Conservation (phyloP, 108 stramenopile genomes). For the Skeletonema tropicum region DNA sequence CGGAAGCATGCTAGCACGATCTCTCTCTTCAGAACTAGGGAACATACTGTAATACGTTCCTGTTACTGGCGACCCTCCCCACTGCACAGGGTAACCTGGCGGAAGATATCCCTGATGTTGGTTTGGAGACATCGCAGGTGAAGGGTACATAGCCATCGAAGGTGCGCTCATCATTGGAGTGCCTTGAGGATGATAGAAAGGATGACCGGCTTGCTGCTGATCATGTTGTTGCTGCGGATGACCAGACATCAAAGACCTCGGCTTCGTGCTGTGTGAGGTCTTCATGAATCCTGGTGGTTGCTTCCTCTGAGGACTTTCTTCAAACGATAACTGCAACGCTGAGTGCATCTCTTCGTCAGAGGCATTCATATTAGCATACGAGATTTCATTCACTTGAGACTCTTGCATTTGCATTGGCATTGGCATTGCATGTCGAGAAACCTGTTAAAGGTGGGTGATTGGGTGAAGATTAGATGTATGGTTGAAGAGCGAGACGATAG, state of each 20-base stretch:
- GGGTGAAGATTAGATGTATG: neutral
- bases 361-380: conserved; percentile 9
- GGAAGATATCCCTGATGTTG: neutral
- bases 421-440: conserved; percentile 2
- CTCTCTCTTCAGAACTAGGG: neutral
- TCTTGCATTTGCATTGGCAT: neutral
- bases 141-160: neutral
- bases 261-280: neutral
- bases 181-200: conserved; percentile 10
- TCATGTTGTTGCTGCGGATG: conserved; percentile 15
- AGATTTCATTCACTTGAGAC: conserved; percentile 1
- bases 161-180: neutral
- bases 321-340: conserved; percentile 42
- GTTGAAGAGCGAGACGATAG: neutral
- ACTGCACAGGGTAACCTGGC: neutral
- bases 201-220: conserved; percentile 4
- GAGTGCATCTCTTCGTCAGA: conserved; percentile 39
- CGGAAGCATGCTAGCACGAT: neutral
- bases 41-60: neutral
- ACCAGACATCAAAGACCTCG: neutral
- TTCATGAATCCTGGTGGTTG: neutral
- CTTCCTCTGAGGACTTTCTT: conserved; percentile 30
- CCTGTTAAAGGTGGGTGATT: neutral
- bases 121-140: neutral
- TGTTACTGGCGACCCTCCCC: neutral